Evolutionary conservation across 2,329 filamentous ascomycete genomes (phyloP), one percentile per base, ranked within the genome.

Genomic region (Madurella fahalii): DNA sequence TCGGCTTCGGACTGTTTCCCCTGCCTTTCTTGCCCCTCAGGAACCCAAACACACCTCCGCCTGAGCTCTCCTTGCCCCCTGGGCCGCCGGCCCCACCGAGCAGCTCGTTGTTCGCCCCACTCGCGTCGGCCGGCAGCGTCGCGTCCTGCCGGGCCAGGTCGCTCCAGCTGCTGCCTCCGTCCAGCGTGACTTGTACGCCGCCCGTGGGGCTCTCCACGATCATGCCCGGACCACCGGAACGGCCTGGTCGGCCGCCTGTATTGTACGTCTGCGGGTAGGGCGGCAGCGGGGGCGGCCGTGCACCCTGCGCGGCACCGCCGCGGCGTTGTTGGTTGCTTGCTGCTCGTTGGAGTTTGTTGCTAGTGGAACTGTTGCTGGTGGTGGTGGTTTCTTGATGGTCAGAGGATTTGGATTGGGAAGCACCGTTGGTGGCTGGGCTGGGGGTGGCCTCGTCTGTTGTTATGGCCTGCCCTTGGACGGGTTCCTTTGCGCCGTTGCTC

Each of bases 1-100:
- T 93, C 25, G 92, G 92, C 74, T 96, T 96, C 1, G 94, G 94
- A 68, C 91, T 96, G 71, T 91, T 85, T 52, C 91, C 90, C 59
- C 92, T 80, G 30, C 92, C 90, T 75, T 90, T 96, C 75, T 95
- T 96, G 65, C 92, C 81, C 61, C 83, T 89, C 57, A 97, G 77
- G 70, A 99, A 95, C 1, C 90, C 89, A 61, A 97, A 86, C 80
- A 96, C 93, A 50, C 92, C 90, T 16, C 86, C 84, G n/a, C 80
- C 75, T 9, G 65, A 69, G 69, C 79, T 87, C 61, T 40, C 8
- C 20, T 47, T 44, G 4, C 44, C 44, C 7, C 30, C 39, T 13
- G n/a, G 11, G 18, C 50, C 43, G 20, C 40, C 45, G 25, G 25
- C 3, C 25, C 4, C 25, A 3, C 37, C 41, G 34, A 37, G 34